Percentiles rank a stretch among this genome's conserved stretches.
Evolutionary conservation across 352 stramenopile species (phyloP).

Genomic region (Phytophthora aleatoria): DNA sequence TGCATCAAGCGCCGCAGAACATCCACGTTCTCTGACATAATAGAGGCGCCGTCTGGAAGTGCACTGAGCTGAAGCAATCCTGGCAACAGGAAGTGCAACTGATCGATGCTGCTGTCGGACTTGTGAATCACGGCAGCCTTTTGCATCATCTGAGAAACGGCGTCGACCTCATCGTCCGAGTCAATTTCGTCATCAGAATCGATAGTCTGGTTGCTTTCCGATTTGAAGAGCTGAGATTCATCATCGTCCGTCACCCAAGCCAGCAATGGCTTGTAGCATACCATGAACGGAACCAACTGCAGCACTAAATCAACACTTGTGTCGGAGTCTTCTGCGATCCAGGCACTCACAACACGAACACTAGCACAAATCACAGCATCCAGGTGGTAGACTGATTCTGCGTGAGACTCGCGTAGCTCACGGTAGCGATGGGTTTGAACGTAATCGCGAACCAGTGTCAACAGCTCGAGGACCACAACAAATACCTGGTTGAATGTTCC

Average conservation of each 20-base stretch:
- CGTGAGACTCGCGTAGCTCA: constrained; percentile 43
- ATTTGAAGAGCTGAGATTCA: constrained; percentile 15
- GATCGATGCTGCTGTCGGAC: constrained; percentile 55
- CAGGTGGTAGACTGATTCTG: constrained; percentile 49
- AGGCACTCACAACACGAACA: constrained; percentile 75
- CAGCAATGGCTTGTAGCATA: constrained; percentile 68
- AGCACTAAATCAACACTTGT: constrained; percentile 69
- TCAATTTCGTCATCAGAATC: constrained; percentile 79
- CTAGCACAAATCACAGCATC: constrained; percentile 82
- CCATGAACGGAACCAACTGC: constrained; percentile 77
- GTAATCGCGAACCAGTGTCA: constrained; percentile 71
- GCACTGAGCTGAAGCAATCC: constrained; percentile 81
- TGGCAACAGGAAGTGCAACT: constrained; percentile 84
- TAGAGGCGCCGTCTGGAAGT: constrained; percentile 53
- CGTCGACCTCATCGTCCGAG: constrained; percentile 73
- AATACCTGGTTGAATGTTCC: constrained; percentile 72
- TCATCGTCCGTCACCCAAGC: constrained; percentile 23
- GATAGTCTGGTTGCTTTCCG: constrained; percentile 27
- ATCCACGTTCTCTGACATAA: constrained; percentile 60
- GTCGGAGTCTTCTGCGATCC: constrained; percentile 86
- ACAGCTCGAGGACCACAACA: constrained; percentile 68
- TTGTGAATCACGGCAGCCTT: constrained; percentile 39
- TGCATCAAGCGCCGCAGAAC: constrained; percentile 73
- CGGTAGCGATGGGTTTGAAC: constrained; percentile 75
- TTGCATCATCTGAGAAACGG: constrained; percentile 48